These are phyloP conservation scores for Nitzschia palea DNA, from an alignment of 108 stramenopile species.

Conservation along the genomic window DNA sequence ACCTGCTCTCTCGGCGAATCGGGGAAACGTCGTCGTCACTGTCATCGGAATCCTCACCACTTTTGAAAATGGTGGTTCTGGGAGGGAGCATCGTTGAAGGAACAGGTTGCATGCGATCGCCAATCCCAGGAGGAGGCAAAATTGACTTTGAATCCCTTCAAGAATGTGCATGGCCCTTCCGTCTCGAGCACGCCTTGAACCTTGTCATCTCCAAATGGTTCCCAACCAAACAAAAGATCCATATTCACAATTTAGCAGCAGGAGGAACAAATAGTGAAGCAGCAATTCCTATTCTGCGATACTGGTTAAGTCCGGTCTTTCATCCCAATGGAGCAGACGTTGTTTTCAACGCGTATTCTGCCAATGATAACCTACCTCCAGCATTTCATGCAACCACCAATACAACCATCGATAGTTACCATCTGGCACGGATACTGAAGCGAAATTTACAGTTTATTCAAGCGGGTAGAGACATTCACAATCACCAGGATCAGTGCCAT, in stretches of 20 bases:
- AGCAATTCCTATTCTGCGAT: slow-evolving; percentile 44
- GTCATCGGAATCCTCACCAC: not conserved
- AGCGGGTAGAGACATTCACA: not conserved
- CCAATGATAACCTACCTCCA: slow-evolving; percentile 52
- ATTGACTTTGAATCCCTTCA: slow-evolving; percentile 25
- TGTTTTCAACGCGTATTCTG: slow-evolving; percentile 66
- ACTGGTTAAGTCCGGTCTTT: slow-evolving; percentile 36
- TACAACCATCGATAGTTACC: slow-evolving; percentile 13
- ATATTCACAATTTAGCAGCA: slow-evolving; percentile 42
- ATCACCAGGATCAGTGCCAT: not conserved
- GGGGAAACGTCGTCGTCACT: not conserved
- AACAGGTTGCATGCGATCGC: slow-evolving; percentile 33
- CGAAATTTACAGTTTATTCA: slow-evolving; percentile 14
- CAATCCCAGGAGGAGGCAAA: not conserved
- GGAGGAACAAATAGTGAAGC: slow-evolving; percentile 59
- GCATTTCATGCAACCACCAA: slow-evolving; percentile 9
- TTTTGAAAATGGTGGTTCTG: slow-evolving; percentile 51
- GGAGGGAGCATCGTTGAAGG: slow-evolving; percentile 63
- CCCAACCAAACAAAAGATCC: slow-evolving; percentile 6
- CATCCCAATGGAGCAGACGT: slow-evolving; percentile 52
- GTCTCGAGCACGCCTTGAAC: slow-evolving; percentile 21
- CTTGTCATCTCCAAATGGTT: not conserved
- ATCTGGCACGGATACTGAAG: not conserved
- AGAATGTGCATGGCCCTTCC: slow-evolving; percentile 57
- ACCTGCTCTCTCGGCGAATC: not conserved